Conservation (phyloP, 1,284 basidiomycete species). For the Pseudozyma sp. region DNA sequence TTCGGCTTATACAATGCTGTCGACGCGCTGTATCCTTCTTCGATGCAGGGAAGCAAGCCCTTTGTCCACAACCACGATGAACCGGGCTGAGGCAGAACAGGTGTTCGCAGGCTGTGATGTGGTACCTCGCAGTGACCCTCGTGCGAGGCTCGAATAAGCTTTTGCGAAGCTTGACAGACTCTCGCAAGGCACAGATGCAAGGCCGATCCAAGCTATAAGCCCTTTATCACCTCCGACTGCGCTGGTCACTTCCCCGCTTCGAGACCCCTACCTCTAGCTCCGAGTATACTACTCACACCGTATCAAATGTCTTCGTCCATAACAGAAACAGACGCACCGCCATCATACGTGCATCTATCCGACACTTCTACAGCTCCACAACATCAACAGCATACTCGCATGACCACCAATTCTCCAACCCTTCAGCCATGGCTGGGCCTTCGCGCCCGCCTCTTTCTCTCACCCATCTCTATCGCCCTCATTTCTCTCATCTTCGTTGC, state of each 20-base stretch:
- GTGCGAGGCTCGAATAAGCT: neutral
- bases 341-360: slow-evolving; percentile 14
- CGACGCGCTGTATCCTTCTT: neutral
- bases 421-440: slow-evolving; percentile 80
- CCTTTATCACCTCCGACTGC: neutral
- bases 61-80: neutral
- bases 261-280: too few relatives aligned
- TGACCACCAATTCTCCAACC: neutral
- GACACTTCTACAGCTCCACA: slow-evolving; percentile 3
- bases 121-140: neutral
- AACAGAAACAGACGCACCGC: slow-evolving; percentile 13
- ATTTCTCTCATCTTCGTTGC: slow-evolving; percentile 87
- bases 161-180: neutral
- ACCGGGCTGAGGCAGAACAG: neutral
- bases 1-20: neutral
- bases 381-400: neutral
- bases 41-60: neutral
- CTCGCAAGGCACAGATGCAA: neutral
- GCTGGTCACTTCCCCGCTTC: neutral
- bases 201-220: neutral
- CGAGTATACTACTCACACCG: neutral
- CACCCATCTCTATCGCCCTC: slow-evolving; percentile 77
- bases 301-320: slow-evolving; percentile 11
- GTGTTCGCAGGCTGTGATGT: too few relatives aligned
- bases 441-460: slow-evolving; percentile 81